Evolutionary conservation across 163 green algal species (phyloP).

Genomic region (Chlamydomonas reinhardtii): DNA sequence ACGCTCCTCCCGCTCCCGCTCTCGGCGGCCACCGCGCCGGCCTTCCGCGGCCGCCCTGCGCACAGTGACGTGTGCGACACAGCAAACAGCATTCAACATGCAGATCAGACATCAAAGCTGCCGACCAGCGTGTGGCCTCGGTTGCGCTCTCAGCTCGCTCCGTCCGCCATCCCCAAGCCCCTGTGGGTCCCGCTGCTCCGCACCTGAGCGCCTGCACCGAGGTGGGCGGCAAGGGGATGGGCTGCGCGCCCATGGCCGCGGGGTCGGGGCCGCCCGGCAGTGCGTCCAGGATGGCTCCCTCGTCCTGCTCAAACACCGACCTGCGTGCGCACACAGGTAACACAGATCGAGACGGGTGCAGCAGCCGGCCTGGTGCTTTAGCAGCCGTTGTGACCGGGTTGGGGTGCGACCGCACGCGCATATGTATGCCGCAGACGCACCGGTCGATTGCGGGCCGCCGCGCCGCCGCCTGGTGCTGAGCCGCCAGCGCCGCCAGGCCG

Average conservation of each 20-base stretch:
- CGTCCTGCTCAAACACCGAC: constrained; percentile 42
- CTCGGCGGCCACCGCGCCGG: not conserved
- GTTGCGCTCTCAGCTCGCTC: no score
- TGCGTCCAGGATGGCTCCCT: constrained; percentile 66
- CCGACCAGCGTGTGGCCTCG: no score
- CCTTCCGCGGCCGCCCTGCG: constrained; percentile 17
- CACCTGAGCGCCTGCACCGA: constrained; percentile 69
- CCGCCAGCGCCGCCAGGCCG: not conserved
- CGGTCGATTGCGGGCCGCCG: constrained; percentile 28
- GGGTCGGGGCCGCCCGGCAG: constrained; percentile 71
- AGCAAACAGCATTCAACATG: not conserved
- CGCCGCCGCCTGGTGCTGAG: constrained; percentile 15
- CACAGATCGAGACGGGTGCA: no score
- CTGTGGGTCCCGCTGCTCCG: not conserved
- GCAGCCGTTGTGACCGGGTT: no score
- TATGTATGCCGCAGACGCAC: not conserved
- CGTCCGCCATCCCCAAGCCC: no score
- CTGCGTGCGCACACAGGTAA: not conserved
- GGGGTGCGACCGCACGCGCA: no score
- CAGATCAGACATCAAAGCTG: no score
- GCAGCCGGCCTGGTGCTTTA: no score
- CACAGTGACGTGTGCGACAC: not conserved
- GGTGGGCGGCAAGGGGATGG: constrained; percentile 56
- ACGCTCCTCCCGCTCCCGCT: constrained; percentile 35
- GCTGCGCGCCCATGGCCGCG: constrained; percentile 57